Base-by-base conservation (phyloP, 495 filamentous ascomycete species). In the Hypoxylon lienhwacheense region DNA sequence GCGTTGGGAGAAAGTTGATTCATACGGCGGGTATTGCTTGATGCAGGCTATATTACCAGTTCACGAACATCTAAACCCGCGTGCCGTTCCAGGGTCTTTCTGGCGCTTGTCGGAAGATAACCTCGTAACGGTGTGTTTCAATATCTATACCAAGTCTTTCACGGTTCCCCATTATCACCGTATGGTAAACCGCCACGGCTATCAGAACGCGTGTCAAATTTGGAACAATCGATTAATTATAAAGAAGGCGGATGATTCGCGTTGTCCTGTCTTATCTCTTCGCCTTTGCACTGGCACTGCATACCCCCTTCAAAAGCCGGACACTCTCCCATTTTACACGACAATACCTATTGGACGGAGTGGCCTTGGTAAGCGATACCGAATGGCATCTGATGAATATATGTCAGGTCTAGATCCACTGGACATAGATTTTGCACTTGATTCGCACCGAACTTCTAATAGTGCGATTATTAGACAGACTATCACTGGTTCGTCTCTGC, bases 131-230 rank as follows among this genome's bases (percentile, higher is more conserved):
- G 47, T 67, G 5, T 67, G 65, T 42, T 67, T 67, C 39, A 67
- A 67, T 17, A 65, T 67, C 20, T 63, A 67, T 51, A 67, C 61
- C 3, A 67, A 65, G 29, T 15, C 57, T 15, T 65, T 67, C 46
- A 58, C 54, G 4, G 43, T 63, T 11, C 51, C 51, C 1, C 62
- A 67, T 31, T 64, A 63, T 17, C 47, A 65, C 17, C 48, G 48
- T 20, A 58, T 46, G 17, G 47, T n/a, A n/a, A n/a, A 49, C 3
- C 35, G 33, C 17, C 40, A 58, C 36, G 47, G 47, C 22, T 47
- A 56, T 21, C 43, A 40, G 22, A 60, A 43, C 31, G 49, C 56
- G 15, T 63, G 29, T 5, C 61, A 65, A 39, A 47, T 67, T 11
- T 61, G 65, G 61, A 65, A 67, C 33, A 35, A 43, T 14, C 55